Evolutionary conservation across 1,284 basidiomycete species (phyloP).

Genomic region (Cryptococcus depauperatus): DNA sequence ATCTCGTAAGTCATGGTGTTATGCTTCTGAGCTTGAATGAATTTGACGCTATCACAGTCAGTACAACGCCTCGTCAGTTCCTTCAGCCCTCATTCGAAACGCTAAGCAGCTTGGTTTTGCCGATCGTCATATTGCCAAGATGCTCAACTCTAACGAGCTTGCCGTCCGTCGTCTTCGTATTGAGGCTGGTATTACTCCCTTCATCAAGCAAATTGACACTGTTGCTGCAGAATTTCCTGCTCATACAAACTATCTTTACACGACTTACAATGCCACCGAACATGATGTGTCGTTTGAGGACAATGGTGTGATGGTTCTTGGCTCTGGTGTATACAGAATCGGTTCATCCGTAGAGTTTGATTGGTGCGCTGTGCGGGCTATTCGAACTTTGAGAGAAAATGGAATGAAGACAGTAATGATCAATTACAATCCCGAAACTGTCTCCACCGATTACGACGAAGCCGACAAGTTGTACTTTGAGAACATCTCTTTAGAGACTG

Average conservation of each 20-base stretch:
- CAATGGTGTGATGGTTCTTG: constrained; percentile 97
- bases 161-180: constrained; percentile 70
- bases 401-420: constrained; percentile 97
- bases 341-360: constrained; percentile 99
- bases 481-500: constrained; percentile 92
- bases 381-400: constrained; percentile 80
- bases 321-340: constrained; percentile 96
- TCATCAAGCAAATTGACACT: constrained; percentile 99
- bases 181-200: constrained; percentile 79
- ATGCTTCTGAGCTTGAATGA: too few relatives aligned
- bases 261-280: constrained; percentile 93
- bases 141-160: constrained; percentile 62
- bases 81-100: constrained; percentile 57
- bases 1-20: constrained; percentile 54
- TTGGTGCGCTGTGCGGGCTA: constrained; percentile 99
- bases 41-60: constrained; percentile 48
- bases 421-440: constrained; percentile 99
- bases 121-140: constrained; percentile 83
- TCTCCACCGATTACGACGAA: constrained; percentile 98
- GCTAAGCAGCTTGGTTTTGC: constrained; percentile 93
- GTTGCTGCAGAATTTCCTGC: constrained; percentile 98
- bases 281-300: constrained; percentile 97
- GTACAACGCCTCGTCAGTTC: constrained; percentile 62
- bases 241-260: constrained; percentile 99
- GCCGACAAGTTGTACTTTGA: constrained; percentile 98